A percentile compares a stretch with the other conserved stretches of the same genome.
Conservation (phyloP, 352 stramenopile genomes). For the Phytophthora niederhauseri region DNA sequence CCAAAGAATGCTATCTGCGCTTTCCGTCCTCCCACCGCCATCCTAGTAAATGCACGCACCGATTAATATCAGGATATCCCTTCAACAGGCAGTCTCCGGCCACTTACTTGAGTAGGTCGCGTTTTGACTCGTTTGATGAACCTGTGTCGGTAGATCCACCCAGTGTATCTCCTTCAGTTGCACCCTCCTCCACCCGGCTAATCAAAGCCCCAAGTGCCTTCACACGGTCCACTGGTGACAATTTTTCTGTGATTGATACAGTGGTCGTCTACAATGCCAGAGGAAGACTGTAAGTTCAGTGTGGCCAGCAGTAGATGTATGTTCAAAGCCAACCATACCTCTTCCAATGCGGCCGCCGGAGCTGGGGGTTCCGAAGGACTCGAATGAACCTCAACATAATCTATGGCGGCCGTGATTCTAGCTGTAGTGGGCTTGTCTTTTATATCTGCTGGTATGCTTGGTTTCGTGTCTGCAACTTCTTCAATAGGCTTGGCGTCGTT, state of each 20-base stretch:
- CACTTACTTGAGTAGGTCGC: slow-evolving; percentile 66
- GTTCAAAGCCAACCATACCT: slow-evolving; percentile 17
- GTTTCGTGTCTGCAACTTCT: slow-evolving; percentile 12
- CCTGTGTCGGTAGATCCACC: slow-evolving; percentile 24
- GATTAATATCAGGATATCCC: not conserved
- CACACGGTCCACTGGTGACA: slow-evolving; percentile 56
- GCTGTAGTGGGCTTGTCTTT: not conserved
- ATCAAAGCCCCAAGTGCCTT: slow-evolving; percentile 66
- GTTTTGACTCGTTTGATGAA: slow-evolving; percentile 66
- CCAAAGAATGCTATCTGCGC: slow-evolving; percentile 81
- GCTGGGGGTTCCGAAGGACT: slow-evolving; percentile 1
- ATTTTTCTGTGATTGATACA: slow-evolving; percentile 39
- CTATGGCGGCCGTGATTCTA: not conserved
- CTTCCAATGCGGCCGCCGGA: slow-evolving; percentile 12
- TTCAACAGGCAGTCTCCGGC: not conserved
- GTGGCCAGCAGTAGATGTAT: not conserved
- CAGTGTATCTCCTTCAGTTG: slow-evolving; percentile 60
- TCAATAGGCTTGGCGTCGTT: slow-evolving; percentile 1
- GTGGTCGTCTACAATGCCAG: slow-evolving; percentile 11
- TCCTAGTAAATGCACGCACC: slow-evolving; percentile 37
- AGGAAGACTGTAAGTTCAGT: not conserved
- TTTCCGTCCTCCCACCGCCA: slow-evolving; percentile 67
- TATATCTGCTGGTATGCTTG: not conserved
- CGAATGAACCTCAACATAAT: not conserved
- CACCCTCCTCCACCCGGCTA: slow-evolving; percentile 64